These are phyloP conservation scores for Lentinula guzmanii DNA, from an alignment of 768 basidiomycete genomes.

Conservation along the genomic window DNA sequence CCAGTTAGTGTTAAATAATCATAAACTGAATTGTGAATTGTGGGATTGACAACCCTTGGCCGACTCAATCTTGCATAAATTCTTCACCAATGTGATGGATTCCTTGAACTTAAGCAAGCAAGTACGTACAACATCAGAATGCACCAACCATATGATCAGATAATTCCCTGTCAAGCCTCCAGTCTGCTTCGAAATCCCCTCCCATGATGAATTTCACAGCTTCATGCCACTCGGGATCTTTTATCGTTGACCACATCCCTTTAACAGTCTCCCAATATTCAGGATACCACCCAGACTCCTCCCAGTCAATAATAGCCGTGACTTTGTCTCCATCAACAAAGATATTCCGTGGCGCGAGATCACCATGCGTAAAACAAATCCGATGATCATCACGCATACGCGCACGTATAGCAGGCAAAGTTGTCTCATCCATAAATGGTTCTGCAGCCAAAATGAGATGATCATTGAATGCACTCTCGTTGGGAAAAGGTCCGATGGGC, in stretches of 20 bases:
- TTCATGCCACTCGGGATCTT: neutral
- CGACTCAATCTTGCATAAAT: too few species aligned
- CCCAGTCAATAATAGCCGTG: neutral
- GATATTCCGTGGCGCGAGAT: neutral
- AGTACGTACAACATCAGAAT: neutral
- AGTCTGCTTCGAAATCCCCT: neutral
- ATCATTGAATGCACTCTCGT: too few species aligned
- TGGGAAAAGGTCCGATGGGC: too few species aligned
- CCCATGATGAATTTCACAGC: neutral
- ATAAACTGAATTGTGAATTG: too few species aligned
- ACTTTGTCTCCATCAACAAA: neutral
- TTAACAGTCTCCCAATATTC: neutral
- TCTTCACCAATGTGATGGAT: too few species aligned
- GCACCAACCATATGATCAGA: too few species aligned
- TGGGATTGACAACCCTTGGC: too few species aligned
- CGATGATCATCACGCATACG: neutral
- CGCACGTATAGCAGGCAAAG: too few species aligned
- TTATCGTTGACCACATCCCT: neutral
- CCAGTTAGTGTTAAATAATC: constrained; percentile 5
- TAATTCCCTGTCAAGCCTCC: too few species aligned
- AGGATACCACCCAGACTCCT: neutral
- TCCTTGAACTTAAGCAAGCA: too few species aligned
- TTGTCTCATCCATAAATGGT: too few species aligned
- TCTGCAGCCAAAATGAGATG: too few species aligned
- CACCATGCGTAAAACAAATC: neutral